Conservation (phyloP, 1,139 yeast species). For the Eremothecium sinecaudum region DNA sequence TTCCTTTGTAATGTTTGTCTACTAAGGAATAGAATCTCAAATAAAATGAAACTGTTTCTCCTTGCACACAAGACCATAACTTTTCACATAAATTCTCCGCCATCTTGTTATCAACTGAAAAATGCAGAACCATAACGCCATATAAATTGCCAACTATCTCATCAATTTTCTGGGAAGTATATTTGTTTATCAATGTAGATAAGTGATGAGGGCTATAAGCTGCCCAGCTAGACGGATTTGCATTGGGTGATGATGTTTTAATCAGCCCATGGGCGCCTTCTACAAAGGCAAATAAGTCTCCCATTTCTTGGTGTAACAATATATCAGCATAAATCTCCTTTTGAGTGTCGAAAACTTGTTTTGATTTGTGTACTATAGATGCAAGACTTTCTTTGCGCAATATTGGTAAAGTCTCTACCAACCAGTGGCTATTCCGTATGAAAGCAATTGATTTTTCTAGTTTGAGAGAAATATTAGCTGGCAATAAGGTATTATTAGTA, state of each 20-base stretch:
- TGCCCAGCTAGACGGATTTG: constrained; percentile 48
- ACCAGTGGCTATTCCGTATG: constrained; percentile 53
- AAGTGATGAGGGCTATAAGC: constrained; percentile 54
- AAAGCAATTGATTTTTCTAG: constrained; percentile 51
- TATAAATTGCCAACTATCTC: constrained; percentile 48
- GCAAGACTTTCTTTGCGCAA: constrained; percentile 19
- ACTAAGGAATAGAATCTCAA: constrained; percentile 35
- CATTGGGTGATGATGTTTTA: constrained; percentile 33
- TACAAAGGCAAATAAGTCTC: constrained; percentile 57
- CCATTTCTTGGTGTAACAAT: constrained; percentile 50
- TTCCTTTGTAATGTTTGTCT: constrained; percentile 38
- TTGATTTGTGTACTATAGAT: constrained; percentile 29
- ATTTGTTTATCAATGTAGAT: constrained; percentile 46
- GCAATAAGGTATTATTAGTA: constrained; percentile 1
- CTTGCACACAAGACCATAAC: constrained; percentile 46
- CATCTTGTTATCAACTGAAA: constrained; percentile 35
- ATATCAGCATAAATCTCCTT: constrained; percentile 39
- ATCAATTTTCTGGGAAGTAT: constrained; percentile 51
- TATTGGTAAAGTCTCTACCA: constrained; percentile 39
- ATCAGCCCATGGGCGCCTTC: constrained; percentile 51
- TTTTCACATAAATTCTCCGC: constrained; percentile 36
- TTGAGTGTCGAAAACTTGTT: constrained; percentile 36
- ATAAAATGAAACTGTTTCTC: constrained; percentile 39
- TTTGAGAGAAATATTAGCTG: constrained; percentile 31
- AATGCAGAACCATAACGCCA: constrained; percentile 51